Conservation (phyloP, 257 asterid species). For the Jacaranda copaia region DNA sequence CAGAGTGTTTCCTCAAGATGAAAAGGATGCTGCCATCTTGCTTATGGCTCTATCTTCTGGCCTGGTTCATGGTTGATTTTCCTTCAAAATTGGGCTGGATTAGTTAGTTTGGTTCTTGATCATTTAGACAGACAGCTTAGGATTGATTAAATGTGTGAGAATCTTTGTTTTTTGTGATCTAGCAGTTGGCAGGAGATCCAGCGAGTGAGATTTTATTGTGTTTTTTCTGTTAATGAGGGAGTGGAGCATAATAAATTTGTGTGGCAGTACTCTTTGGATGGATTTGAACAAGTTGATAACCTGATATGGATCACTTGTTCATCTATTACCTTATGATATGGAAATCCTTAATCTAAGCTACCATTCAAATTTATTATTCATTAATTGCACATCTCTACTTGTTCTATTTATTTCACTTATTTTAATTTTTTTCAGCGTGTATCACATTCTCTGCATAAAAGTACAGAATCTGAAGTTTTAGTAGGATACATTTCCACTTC, state of each 20-base stretch:
- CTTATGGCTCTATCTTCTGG: conserved; percentile 82
- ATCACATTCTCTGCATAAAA: background rate
- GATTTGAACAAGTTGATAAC: conserved; percentile 31
- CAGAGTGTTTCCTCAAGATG: conserved; percentile 75
- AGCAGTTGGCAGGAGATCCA: conserved; percentile 22
- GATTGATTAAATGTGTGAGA: conserved; percentile 2
- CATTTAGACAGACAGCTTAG: conserved; percentile 5
- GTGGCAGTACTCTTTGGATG: conserved; percentile 28
- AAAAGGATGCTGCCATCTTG: conserved; percentile 80
- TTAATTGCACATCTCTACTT: too few species aligned
- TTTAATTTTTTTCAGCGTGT: background rate
- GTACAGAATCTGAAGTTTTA: too few species aligned
- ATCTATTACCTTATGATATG: conserved; percentile 1
- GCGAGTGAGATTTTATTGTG: conserved; percentile 27
- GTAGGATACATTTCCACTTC: too few species aligned
- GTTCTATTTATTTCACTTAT: background rate
- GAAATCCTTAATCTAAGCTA: background rate
- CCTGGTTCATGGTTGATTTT: conserved; percentile 63
- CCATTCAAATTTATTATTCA: background rate
- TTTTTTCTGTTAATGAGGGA: background rate
- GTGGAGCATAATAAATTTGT: conserved; percentile 12
- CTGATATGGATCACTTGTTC: conserved; percentile 32
- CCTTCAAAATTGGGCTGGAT: background rate
- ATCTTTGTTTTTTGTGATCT: conserved; percentile 27
- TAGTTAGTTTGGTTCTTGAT: background rate